Evolutionary conservation across 2,329 filamentous ascomycete species (phyloP).

Genomic region (Cytospora chrysosperma): DNA sequence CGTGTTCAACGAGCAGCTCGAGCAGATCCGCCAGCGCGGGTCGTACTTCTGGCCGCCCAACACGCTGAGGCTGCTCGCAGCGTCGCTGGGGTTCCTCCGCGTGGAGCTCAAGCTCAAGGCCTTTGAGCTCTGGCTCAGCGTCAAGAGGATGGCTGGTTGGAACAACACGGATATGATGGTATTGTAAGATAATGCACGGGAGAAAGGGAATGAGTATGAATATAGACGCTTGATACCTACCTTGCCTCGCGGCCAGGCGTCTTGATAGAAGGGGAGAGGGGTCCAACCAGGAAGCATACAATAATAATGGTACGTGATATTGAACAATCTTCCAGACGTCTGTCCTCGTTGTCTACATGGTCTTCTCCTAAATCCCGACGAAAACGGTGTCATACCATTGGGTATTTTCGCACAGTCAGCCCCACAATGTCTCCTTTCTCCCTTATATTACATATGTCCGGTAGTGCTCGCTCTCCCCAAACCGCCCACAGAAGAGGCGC

Average conservation of each 20-base stretch:
- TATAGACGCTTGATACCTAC: slow-evolving; percentile 22
- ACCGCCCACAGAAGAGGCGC: not conserved
- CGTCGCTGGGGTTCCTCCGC: slow-evolving; percentile 58
- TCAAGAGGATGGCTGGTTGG: slow-evolving; percentile 48
- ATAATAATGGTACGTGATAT: not conserved
- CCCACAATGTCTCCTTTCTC: too few species aligned
- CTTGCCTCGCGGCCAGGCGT: slow-evolving; percentile 17
- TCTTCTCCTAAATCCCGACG: not conserved
- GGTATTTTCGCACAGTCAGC: not conserved
- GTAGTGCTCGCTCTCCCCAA: not conserved
- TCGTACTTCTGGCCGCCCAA: slow-evolving; percentile 61
- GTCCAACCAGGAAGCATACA: not conserved
- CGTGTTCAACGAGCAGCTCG: slow-evolving; percentile 64
- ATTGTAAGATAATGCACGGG: slow-evolving; percentile 2
- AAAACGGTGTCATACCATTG: slow-evolving; percentile 19
- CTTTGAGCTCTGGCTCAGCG: slow-evolving; percentile 61
- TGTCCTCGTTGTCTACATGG: not conserved
- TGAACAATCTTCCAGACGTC: not conserved
- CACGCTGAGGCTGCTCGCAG: slow-evolving; percentile 50
- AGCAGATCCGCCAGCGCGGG: slow-evolving; percentile 52
- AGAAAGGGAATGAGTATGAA: not conserved
- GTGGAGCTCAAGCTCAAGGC: slow-evolving; percentile 62
- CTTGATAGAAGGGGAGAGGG: slow-evolving; percentile 8
- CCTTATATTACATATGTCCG: not conserved
- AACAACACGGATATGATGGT: slow-evolving; percentile 9